A percentile compares a stretch with the other conserved stretches of the same genome.
Conservation (phyloP, 176 grass and related monocot species). For the Ensete glaucum region DNA sequence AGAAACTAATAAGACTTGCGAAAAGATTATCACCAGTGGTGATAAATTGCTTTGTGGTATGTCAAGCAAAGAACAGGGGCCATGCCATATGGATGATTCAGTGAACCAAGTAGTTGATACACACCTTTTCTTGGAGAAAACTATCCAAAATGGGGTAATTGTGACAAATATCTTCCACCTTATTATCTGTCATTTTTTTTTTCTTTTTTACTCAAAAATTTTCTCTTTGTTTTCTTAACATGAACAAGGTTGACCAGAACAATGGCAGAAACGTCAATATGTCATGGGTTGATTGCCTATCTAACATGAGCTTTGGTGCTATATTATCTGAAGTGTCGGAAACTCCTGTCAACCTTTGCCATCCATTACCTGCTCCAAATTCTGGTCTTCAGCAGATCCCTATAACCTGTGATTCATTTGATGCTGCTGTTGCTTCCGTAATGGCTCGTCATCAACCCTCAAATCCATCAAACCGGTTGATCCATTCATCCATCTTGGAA, state of each 20-base stretch:
- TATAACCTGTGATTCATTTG: slow-evolving; percentile 79
- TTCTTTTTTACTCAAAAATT: not conserved
- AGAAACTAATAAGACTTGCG: not conserved
- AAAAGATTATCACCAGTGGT: not conserved
- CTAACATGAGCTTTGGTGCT: slow-evolving; percentile 86
- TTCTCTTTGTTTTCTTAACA: slow-evolving; percentile 22
- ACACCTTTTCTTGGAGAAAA: not conserved
- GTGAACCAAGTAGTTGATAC: not conserved
- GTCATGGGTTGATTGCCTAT: slow-evolving; percentile 74
- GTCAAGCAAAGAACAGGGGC: slow-evolving; percentile 28
- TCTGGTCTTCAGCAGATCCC: slow-evolving; percentile 43
- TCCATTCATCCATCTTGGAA: slow-evolving; percentile 67
- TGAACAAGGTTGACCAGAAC: slow-evolving; percentile 36
- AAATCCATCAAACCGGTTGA: slow-evolving; percentile 24
- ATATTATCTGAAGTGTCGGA: slow-evolving; percentile 51
- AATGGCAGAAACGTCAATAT: slow-evolving; percentile 35
- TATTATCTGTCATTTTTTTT: not conserved
- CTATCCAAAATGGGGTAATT: slow-evolving; percentile 1
- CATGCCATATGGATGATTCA: slow-evolving; percentile 21
- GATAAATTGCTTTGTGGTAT: slow-evolving; percentile 21
- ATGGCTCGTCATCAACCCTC: slow-evolving; percentile 44
- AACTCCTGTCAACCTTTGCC: slow-evolving; percentile 26
- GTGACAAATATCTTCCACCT: not conserved
- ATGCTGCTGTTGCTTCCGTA: slow-evolving; percentile 77
- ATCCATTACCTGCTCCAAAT: slow-evolving; percentile 39